Evolutionary conservation across 148 eudicot species (phyloP).

Genomic region (Euryodendron excelsum): DNA sequence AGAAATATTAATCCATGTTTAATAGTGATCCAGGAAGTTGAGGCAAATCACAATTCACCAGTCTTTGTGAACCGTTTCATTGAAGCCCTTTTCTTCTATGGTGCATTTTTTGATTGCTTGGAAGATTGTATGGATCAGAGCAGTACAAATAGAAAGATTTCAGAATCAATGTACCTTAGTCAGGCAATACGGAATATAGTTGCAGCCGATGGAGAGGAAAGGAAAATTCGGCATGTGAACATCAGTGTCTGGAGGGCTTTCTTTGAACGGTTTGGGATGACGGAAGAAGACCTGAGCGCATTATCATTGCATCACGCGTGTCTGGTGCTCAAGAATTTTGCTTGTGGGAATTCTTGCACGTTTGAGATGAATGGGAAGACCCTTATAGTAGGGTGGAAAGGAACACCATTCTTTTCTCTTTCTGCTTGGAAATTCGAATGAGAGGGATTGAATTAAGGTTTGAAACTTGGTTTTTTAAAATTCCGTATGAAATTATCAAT

Average conservation of each 20-base stretch:
- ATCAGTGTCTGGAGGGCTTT: slow-evolving; percentile 27
- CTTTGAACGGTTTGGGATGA: slow-evolving; percentile 28
- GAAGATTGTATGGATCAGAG: slow-evolving; percentile 19
- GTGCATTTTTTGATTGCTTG: slow-evolving; percentile 26
- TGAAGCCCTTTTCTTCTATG: slow-evolving; percentile 20
- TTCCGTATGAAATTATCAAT: neutral
- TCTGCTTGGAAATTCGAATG: slow-evolving; percentile 30
- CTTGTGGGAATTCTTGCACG: slow-evolving; percentile 19
- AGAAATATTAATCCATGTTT: slow-evolving; percentile 17
- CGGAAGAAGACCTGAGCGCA: slow-evolving; percentile 22
- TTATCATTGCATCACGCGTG: slow-evolving; percentile 24
- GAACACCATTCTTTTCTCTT: slow-evolving; percentile 21
- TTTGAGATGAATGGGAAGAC: slow-evolving; percentile 14
- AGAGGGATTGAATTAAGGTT: neutral
- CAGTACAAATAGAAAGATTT: neutral
- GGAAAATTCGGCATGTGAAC: slow-evolving; percentile 8
- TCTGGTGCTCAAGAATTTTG: slow-evolving; percentile 6
- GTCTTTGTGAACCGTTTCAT: slow-evolving; percentile 30
- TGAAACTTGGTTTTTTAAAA: too few species aligned
- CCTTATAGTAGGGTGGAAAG: slow-evolving; percentile 32
- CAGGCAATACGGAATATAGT: slow-evolving; percentile 15
- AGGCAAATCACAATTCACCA: slow-evolving; percentile 22
- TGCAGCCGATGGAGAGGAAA: slow-evolving; percentile 28
- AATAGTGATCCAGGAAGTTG: slow-evolving; percentile 28
- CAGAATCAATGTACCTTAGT: slow-evolving; percentile 10